phyloP scores from a whole-genome alignment of 495 filamentous ascomycete genomes.

The Trichoderma reesei region DNA sequence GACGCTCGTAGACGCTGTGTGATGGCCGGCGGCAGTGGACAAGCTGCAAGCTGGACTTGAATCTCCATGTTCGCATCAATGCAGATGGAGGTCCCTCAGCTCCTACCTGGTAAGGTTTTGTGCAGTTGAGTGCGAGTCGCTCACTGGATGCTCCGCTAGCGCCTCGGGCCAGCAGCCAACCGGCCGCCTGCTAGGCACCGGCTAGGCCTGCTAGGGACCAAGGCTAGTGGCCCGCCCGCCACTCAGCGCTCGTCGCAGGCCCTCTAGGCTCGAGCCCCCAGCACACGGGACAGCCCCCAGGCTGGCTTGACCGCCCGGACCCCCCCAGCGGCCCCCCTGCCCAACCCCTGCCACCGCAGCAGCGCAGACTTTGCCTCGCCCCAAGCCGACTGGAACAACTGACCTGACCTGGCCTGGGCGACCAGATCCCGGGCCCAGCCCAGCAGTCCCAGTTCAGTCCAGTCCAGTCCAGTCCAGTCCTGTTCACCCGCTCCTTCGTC shows the following conservation, averaged over 20 bases:
- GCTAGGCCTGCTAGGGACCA: too few relatives aligned
- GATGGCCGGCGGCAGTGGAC: neutral
- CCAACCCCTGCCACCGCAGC: slow-evolving; percentile 1
- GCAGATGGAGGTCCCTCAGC: too few relatives aligned
- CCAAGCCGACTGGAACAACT: neutral
- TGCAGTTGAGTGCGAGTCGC: neutral
- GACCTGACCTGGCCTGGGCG: too few relatives aligned
- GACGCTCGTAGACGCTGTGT: neutral
- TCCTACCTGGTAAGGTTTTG: too few relatives aligned
- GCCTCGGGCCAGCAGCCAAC: neutral
- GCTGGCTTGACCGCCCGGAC: slow-evolving; percentile 7
- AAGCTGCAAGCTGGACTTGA: neutral
- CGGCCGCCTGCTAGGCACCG: too few relatives aligned
- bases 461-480: too few relatives aligned
- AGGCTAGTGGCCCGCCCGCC: slow-evolving; percentile 8
- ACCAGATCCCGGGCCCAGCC: neutral
- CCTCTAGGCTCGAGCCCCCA: neutral
- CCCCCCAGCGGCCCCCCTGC: neutral
- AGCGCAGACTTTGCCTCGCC: slow-evolving; percentile 5
- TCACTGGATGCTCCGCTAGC: neutral
- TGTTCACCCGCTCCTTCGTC: slow-evolving; percentile 1
- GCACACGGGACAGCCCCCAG: slow-evolving; percentile 7
- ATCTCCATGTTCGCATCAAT: too few relatives aligned
- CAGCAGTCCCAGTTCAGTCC: too few relatives aligned
- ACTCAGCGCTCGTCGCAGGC: slow-evolving; percentile 1